Conservation (phyloP, 306 rosid species). For the Delonix regia region DNA sequence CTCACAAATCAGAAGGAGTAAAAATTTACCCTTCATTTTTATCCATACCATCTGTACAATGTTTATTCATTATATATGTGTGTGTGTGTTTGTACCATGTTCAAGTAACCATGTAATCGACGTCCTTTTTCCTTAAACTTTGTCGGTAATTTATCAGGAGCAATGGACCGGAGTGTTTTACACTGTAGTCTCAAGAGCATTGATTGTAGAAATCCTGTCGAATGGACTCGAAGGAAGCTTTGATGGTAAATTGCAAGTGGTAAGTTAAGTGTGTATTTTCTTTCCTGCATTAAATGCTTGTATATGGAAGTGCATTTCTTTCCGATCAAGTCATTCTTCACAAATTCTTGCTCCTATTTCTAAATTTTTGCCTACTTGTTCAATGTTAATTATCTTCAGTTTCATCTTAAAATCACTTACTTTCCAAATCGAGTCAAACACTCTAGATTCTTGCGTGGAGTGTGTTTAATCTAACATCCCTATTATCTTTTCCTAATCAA, state of each 20-base stretch:
- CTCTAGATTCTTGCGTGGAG: too few relatives aligned
- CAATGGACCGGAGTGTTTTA: conserved; percentile 50
- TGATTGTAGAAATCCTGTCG: conserved; percentile 38
- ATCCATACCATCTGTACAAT: background rate
- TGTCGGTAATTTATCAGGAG: conserved; percentile 37
- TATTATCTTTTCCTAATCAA: too few relatives aligned
- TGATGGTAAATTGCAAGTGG: conserved; percentile 60
- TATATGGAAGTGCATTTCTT: background rate
- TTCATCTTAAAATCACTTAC: too few relatives aligned
- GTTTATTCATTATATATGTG: background rate
- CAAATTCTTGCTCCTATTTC: too few relatives aligned
- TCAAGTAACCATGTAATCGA: background rate
- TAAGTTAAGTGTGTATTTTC: conserved; percentile 28
- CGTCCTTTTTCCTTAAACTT: background rate
- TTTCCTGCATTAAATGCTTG: background rate
- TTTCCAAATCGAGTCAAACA: too few relatives aligned
- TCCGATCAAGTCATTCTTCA: too few relatives aligned
- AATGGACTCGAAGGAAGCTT: conserved; percentile 44
- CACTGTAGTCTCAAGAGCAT: conserved; percentile 50
- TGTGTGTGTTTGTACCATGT: background rate
- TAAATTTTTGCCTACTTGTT: too few relatives aligned
- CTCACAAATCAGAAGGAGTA: too few relatives aligned
- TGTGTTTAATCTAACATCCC: too few relatives aligned
- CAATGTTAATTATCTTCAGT: too few relatives aligned
- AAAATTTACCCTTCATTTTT: background rate